Conservation (phyloP, 768 basidiomycete genomes). For the Rhodotorula graminis region DNA sequence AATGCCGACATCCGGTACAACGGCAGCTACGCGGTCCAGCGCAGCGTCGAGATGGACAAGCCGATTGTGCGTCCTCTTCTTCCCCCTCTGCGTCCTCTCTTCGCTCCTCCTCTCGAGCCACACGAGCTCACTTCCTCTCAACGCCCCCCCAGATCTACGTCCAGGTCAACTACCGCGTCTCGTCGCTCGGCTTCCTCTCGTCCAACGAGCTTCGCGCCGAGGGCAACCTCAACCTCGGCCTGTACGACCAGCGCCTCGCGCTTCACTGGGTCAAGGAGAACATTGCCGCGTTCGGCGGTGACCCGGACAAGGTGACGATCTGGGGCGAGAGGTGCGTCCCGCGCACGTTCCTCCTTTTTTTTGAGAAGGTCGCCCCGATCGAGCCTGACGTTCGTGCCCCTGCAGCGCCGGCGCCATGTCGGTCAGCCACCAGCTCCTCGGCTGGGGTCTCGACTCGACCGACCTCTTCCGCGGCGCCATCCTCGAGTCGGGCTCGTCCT, state of each 20-base stretch:
- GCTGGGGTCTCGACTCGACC: conserved; percentile 25
- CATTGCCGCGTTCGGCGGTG: conserved; percentile 62
- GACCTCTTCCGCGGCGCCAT: conserved; percentile 34
- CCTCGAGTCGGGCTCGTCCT: conserved; percentile 18
- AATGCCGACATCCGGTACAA: conserved; percentile 35
- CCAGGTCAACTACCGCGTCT: conserved; percentile 34
- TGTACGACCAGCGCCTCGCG: conserved; percentile 49
- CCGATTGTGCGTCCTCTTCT: conserved; percentile 18
- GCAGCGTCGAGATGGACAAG: conserved; percentile 37
- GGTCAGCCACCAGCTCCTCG: conserved; percentile 10
- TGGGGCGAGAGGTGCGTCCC: conserved; percentile 28
- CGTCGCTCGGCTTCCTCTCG: conserved; percentile 34
- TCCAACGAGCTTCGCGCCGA: conserved; percentile 6
- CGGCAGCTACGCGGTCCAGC: conserved; percentile 27
- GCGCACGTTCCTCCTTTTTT: no score
- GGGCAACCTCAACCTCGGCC: conserved; percentile 24
- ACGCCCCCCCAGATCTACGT: conserved; percentile 20
- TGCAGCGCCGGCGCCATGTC: conserved; percentile 26
- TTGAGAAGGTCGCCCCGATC: no score
- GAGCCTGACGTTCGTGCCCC: no score
- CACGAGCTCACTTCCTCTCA: no score
- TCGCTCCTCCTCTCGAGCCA: neutral
- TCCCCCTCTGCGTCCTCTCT: no score
- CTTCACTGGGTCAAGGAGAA: conserved; percentile 63
- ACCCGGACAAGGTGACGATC: conserved; percentile 54